These are phyloP conservation scores for Apiospora malaysiana DNA, from an alignment of 2,329 filamentous ascomycete genomes.

Conservation along the genomic window DNA sequence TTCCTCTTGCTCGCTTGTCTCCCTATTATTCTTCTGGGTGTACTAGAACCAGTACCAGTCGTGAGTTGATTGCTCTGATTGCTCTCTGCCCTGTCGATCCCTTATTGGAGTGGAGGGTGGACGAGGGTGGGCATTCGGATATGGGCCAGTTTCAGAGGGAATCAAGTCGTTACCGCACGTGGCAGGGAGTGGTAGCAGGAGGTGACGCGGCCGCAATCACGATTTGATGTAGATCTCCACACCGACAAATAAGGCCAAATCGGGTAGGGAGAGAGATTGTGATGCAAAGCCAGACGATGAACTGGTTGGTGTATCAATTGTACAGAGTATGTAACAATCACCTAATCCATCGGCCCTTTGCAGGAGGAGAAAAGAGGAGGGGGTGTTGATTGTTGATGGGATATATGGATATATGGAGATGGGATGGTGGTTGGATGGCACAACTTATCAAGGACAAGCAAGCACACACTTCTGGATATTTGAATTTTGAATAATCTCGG, in stretches of 20 bases:
- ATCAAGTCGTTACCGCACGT: conserved; percentile 7
- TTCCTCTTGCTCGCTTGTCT: not conserved
- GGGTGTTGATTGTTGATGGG: too few relatives aligned
- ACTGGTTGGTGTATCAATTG: not conserved
- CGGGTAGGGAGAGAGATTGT: conserved; percentile 12
- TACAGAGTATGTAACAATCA: not conserved
- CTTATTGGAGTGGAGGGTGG: not conserved
- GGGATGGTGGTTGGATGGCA: too few relatives aligned
- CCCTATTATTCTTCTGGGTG: conserved; percentile 4
- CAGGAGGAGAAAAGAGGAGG: too few relatives aligned
- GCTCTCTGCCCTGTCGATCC: conserved; percentile 11
- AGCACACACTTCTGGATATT: not conserved
- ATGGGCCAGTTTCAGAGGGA: conserved; percentile 17
- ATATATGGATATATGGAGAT: too few relatives aligned
- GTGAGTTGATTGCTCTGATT: conserved; percentile 10
- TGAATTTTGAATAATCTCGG: too few relatives aligned
- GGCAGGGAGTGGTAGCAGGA: conserved; percentile 13
- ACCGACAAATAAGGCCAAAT: conserved; percentile 16
- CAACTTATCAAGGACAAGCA: too few relatives aligned
- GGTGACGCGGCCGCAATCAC: conserved; percentile 18
- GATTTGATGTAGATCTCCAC: conserved; percentile 18
- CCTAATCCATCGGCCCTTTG: too few relatives aligned
- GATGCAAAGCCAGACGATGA: not conserved
- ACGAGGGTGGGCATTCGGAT: not conserved
- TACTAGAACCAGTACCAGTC: not conserved